Evolutionary conservation across 371 early-diverging fungal genomes (phyloP).

Genomic region (Syncephalis plumigaleata): DNA sequence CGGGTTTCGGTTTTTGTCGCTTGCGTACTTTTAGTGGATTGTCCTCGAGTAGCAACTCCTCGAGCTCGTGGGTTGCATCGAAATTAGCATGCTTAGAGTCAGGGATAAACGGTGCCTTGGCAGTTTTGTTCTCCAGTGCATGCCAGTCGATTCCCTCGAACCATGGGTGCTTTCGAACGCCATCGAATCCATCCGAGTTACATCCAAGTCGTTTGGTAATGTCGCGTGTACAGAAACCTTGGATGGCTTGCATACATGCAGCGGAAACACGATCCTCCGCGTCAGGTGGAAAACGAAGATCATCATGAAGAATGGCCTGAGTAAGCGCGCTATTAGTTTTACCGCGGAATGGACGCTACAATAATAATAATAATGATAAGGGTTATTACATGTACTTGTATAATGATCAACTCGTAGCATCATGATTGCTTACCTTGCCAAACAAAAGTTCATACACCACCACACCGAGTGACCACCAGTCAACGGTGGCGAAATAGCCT

Average conservation of each 20-base stretch:
- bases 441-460: conserved; percentile 60
- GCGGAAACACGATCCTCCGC: conserved; percentile 21
- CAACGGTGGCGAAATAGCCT: conserved; percentile 50
- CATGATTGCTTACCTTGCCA: conserved; percentile 27
- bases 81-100: conserved; percentile 60
- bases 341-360: conserved; percentile 64
- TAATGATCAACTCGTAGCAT: not conserved
- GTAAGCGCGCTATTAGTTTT: conserved; percentile 60
- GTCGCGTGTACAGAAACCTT: conserved; percentile 34
- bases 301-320: conserved; percentile 37
- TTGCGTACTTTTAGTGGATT: conserved; percentile 66
- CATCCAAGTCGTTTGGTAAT: conserved; percentile 36
- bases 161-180: conserved; percentile 41
- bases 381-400: not conserved
- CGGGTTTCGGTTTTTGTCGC: conserved; percentile 19
- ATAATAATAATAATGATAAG: not conserved
- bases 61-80: conserved; percentile 90
- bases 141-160: conserved; percentile 38
- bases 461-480: conserved; percentile 87
- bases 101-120: conserved; percentile 40
- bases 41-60: conserved; percentile 85
- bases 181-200: conserved; percentile 25
- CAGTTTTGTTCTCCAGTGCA: conserved; percentile 26
- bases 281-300: conserved; percentile 35
- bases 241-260: conserved; percentile 32